A percentile compares a stretch with the other conserved stretches of the same genome.
These are phyloP conservation scores for Cenococcum geophilum DNA, from an alignment of 495 filamentous ascomycete genomes.

Conservation along the genomic window DNA sequence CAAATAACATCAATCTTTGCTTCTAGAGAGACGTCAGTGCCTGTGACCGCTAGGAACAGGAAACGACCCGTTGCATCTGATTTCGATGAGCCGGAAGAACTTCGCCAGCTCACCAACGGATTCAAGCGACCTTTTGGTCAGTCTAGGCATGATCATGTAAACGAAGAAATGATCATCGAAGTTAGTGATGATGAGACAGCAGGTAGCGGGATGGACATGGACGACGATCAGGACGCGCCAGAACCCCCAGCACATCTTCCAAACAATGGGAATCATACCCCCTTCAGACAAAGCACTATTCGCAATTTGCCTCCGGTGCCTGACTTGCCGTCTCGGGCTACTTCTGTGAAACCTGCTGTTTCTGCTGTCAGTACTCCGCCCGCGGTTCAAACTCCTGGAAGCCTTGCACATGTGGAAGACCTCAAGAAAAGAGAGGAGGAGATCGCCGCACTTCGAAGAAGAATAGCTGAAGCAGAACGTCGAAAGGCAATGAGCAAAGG, in stretches of 20 bases:
- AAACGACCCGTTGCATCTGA: conserved; percentile 19
- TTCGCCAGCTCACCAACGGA: neutral
- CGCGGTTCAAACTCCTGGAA: conserved; percentile 33
- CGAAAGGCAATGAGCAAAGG: conserved; percentile 49
- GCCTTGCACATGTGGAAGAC: conserved; percentile 46
- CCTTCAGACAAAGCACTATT: conserved; percentile 23
- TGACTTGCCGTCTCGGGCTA: conserved; percentile 31
- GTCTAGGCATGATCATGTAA: conserved; percentile 26
- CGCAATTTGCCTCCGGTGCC: conserved; percentile 45
- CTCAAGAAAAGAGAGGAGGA: conserved; percentile 60
- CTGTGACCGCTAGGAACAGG: neutral
- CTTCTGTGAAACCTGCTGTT: conserved; percentile 14
- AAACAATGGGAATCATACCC: neutral
- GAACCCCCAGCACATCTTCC: conserved; percentile 32
- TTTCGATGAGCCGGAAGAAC: conserved; percentile 7
- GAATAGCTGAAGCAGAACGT: conserved; percentile 49
- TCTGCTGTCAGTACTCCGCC: conserved; percentile 39
- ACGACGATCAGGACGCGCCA: conserved; percentile 42
- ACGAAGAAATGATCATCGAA: conserved; percentile 60
- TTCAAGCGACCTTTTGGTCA: conserved; percentile 21
- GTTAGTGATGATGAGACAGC: conserved; percentile 62
- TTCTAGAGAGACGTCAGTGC: neutral
- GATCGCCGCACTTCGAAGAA: conserved; percentile 67
- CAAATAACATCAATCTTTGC: neutral
- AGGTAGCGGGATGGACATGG: conserved; percentile 40